A percentile compares a stretch with the other conserved stretches of the same genome.
These are phyloP conservation scores for Pyrus hybrid DNA, from an alignment of 331 rosid species.

Conservation along the genomic window DNA sequence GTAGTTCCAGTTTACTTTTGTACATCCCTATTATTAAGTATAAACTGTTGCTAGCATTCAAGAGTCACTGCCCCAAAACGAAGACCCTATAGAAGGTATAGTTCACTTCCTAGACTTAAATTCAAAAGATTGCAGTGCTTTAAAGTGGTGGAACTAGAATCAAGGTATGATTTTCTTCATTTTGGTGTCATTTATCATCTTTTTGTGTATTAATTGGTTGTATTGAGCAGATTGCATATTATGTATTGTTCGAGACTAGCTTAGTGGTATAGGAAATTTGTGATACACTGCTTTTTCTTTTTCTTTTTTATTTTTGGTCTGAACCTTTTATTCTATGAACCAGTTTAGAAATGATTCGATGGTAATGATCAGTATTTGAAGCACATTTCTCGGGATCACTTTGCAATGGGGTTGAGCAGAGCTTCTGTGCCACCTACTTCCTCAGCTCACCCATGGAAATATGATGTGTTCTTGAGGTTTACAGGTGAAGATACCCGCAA, in stretches of 20 bases:
- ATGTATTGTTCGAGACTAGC: background rate
- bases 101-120: too few relatives aligned
- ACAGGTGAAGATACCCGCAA: background rate
- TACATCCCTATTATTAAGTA: too few relatives aligned
- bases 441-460: background rate
- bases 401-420: background rate
- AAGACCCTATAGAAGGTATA: too few relatives aligned
- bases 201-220: background rate
- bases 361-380: background rate
- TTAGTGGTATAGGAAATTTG: background rate
- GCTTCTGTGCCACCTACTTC: background rate
- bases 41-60: too few relatives aligned
- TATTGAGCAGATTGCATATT: background rate
- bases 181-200: background rate
- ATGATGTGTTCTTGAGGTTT: slow-evolving; percentile 14
- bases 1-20: too few relatives aligned
- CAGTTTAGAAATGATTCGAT: background rate
- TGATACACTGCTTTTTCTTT: background rate
- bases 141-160: too few relatives aligned
- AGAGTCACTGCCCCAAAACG: too few relatives aligned
- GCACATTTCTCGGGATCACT: background rate
- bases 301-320: background rate
- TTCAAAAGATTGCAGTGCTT: too few relatives aligned
- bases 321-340: background rate
- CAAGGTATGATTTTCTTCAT: background rate